Conservation (phyloP, 352 stramenopile species). For the Globisporangium echinulatum region DNA sequence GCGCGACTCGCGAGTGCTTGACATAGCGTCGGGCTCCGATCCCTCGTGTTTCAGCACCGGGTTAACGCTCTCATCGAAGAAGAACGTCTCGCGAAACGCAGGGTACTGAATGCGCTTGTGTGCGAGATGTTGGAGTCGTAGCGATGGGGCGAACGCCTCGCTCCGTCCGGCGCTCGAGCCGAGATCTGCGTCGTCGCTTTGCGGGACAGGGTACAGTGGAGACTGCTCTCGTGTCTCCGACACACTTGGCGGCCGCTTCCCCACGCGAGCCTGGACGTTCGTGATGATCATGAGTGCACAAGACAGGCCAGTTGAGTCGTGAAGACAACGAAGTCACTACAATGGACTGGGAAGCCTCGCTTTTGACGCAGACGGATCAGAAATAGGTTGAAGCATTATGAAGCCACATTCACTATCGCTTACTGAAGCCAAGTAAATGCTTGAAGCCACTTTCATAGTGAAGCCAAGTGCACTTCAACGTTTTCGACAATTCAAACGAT, state of each 20-base stretch:
- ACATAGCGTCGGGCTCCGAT: conserved; percentile 21
- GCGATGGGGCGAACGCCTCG: not conserved
- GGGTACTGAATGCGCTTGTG: conserved; percentile 26
- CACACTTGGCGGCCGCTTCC: not conserved
- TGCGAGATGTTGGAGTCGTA: conserved; percentile 9
- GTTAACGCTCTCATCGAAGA: conserved; percentile 48
- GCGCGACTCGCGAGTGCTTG: conserved; percentile 33
- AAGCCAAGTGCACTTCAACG: not conserved
- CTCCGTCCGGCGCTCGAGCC: not conserved
- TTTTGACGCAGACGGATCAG: too few relatives aligned
- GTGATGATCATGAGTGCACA: conserved; percentile 11
- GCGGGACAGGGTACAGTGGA: too few relatives aligned
- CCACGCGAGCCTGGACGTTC: not conserved
- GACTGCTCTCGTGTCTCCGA: not conserved
- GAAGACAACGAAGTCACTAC: too few relatives aligned
- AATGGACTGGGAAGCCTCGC: too few relatives aligned
- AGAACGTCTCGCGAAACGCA: conserved; percentile 61
- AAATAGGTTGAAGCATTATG: too few relatives aligned
- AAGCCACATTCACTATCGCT: too few relatives aligned
- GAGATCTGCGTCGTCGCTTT: too few relatives aligned
- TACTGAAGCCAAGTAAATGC: too few relatives aligned
- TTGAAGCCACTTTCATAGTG: too few relatives aligned
- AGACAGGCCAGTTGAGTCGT: too few relatives aligned
- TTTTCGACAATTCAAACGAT: conserved; percentile 11
- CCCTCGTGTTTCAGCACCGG: conserved; percentile 33